Conservation (phyloP, 371 early-diverging fungal genomes). For the Vittaforma corneae region DNA sequence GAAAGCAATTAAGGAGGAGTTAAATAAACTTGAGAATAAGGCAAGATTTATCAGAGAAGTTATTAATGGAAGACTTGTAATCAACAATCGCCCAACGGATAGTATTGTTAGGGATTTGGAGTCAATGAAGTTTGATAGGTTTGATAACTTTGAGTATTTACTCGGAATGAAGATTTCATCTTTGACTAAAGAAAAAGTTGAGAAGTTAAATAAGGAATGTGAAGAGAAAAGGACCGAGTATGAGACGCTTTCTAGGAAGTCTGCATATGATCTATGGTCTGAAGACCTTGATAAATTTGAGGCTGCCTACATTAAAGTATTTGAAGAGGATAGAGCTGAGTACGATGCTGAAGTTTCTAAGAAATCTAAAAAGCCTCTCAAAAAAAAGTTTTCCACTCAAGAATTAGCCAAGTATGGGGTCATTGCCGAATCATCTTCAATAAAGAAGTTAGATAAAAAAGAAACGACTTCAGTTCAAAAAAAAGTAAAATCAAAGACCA, state of each 20-base stretch:
- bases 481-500: background rate
- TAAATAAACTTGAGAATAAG: constrained; percentile 70
- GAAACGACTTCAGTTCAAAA: constrained; percentile 3
- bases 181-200: constrained; percentile 77
- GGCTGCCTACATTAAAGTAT: constrained; percentile 18
- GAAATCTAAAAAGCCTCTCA: constrained; percentile 5
- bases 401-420: background rate
- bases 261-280: constrained; percentile 75
- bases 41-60: constrained; percentile 83
- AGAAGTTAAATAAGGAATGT: constrained; percentile 67
- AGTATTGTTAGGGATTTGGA: constrained; percentile 70
- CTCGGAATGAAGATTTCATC: constrained; percentile 79
- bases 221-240: constrained; percentile 65
- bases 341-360: constrained; percentile 21
- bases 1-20: constrained; percentile 65
- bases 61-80: constrained; percentile 67
- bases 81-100: constrained; percentile 72
- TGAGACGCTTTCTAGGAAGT: constrained; percentile 62
- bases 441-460: constrained; percentile 11
- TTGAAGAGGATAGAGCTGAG: constrained; percentile 29
- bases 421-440: background rate
- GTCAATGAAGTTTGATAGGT: constrained; percentile 63
- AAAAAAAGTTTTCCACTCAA: background rate
- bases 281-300: constrained; percentile 64
- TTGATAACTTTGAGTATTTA: constrained; percentile 75